Base-by-base conservation (phyloP, 495 filamentous ascomycete species). In the Cladorrhinum samala region DNA sequence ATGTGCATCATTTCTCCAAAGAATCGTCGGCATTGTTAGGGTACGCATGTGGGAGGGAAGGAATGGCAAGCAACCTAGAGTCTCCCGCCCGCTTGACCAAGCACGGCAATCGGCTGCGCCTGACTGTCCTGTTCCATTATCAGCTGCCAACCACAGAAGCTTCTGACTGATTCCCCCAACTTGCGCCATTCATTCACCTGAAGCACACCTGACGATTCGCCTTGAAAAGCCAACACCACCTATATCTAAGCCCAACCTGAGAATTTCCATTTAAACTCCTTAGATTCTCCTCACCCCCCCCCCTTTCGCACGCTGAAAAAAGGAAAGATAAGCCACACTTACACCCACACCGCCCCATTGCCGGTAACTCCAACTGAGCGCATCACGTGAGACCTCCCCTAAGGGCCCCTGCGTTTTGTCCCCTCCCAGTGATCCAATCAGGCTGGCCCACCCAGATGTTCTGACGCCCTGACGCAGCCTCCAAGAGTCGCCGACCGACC, bases 401-500 rank as follows among this genome's bases (percentile, higher is more conserved):
- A 27, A 5, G 36, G 33, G 23, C 41, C 51, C 47, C 42, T 42
- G 47, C 54, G 50, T 53, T 55, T 47, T 47, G 45, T 47, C 45
- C 20, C 24, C 45, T 19, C 14, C 7, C 16, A 43, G 48, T 44
- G 41, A 48, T 45, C 53, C 50, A 55, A 54, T 58, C 52, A 55
- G 11, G 46, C 46, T 33, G 52, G 47, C 44, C 61, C 55, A 54
- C 53, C 49, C 48, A 58, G 52, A 46, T 24, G 55, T 55, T 60
- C 59, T 60, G 61, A 58, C 61, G 54, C 59, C 65, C 57, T 68
- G 63, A 68, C 63, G 63, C 65, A 66, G 65, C 54, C 58, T 57
- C 56, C 61, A 56, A 54, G 56, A 40, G 46, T 58, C 56, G 48
- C 38, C 53, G 37, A 42, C 37, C 56, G 49, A 56, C 58, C 53